Conservation (phyloP, 2,329 filamentous ascomycete species). For the Cercospora zeina region DNA sequence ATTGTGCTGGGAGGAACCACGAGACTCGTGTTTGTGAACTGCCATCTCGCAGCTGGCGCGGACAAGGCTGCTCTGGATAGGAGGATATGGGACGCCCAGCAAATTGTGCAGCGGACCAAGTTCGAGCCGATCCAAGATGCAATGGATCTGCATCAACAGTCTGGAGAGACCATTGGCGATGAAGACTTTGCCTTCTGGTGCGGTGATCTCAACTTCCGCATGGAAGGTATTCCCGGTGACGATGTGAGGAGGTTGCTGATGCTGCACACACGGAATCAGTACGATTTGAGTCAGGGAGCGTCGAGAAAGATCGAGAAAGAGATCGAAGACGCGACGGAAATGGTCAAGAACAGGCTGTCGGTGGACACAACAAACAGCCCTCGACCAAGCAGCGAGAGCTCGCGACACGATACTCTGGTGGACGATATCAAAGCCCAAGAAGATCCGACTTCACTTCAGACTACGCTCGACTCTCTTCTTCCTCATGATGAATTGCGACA, state of each 20-base stretch:
- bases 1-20: constrained; percentile 88
- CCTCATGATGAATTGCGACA: constrained; percentile 83
- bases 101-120: constrained; percentile 72
- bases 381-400: constrained; percentile 25
- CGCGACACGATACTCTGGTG: constrained; percentile 25
- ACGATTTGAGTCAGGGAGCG: constrained; percentile 54
- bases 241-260: constrained; percentile 84
- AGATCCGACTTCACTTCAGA: constrained; percentile 83
- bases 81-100: constrained; percentile 83
- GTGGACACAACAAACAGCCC: constrained; percentile 18
- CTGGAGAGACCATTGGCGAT: constrained; percentile 73
- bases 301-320: constrained; percentile 42
- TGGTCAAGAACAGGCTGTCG: constrained; percentile 25
- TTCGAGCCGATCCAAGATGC: constrained; percentile 72
- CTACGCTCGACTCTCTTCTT: constrained; percentile 81
- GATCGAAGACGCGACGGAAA: constrained; percentile 33
- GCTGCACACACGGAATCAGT: constrained; percentile 78
- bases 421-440: constrained; percentile 54
- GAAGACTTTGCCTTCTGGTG: constrained; percentile 97
- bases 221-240: constrained; percentile 83
- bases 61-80: constrained; percentile 76
- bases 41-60: constrained; percentile 82
- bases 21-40: constrained; percentile 84
- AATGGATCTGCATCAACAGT: constrained; percentile 59
- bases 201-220: constrained; percentile 90